Percentiles rank a stretch among this genome's conserved stretches.
Evolutionary conservation across 148 eudicot species (phyloP).

Genomic region (Cornus florida): DNA sequence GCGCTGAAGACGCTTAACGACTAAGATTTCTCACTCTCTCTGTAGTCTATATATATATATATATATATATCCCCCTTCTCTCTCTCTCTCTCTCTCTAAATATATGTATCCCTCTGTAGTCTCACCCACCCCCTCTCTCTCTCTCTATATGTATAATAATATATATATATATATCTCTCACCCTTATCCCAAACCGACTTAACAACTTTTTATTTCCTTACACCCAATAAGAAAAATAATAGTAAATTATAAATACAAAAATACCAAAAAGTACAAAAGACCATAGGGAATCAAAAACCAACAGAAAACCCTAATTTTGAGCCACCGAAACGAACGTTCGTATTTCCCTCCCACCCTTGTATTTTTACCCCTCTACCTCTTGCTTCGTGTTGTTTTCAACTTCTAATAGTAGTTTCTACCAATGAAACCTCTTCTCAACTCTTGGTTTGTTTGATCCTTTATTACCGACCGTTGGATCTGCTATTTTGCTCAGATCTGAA

Average conservation of each 20-base stretch:
- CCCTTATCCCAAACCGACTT: too few relatives aligned
- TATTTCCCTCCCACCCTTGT: neutral
- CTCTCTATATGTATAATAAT: too few relatives aligned
- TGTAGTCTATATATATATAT: too few relatives aligned
- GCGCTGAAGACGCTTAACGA: neutral
- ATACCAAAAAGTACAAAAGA: neutral
- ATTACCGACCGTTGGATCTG: neutral
- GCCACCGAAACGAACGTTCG: neutral
- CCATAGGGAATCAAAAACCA: neutral
- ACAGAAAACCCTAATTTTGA: neutral
- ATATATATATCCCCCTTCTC: too few relatives aligned
- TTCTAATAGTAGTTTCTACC: neutral
- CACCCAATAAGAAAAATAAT: too few relatives aligned
- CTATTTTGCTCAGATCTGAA: neutral
- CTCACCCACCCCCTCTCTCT: neutral
- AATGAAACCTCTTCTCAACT: neutral
- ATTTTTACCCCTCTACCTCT: neutral
- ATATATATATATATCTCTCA: too few relatives aligned
- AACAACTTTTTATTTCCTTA: too few relatives aligned
- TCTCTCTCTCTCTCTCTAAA: too few relatives aligned
- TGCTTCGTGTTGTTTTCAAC: neutral
- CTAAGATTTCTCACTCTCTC: neutral
- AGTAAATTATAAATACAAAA: too few relatives aligned
- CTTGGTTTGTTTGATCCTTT: neutral
- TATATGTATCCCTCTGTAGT: neutral